Conservation (phyloP, 192 early-diverging fungal genomes). For the Rhizoclosmatium globosum region DNA sequence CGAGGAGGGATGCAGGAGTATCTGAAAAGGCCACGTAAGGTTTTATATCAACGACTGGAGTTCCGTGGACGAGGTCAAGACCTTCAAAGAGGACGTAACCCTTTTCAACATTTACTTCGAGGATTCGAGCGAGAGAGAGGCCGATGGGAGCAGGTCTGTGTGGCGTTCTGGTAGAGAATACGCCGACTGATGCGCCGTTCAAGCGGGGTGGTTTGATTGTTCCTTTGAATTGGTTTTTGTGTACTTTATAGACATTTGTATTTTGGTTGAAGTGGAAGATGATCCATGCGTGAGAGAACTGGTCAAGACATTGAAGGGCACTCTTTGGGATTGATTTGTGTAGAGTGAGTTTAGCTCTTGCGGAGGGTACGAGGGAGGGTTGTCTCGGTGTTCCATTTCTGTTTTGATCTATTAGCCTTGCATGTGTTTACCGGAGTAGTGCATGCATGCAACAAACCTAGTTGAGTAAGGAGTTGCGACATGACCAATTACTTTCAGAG, state of each 20-base stretch:
- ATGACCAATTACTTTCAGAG: too few species aligned
- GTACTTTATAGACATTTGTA: slow-evolving; percentile 28
- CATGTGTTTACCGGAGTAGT: too few species aligned
- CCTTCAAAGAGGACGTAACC: slow-evolving; percentile 38
- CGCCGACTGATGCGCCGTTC: slow-evolving; percentile 38
- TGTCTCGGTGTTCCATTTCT: slow-evolving; percentile 35
- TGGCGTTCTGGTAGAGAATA: slow-evolving; percentile 43
- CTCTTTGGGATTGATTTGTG: slow-evolving; percentile 32
- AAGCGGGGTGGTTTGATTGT: slow-evolving; percentile 42
- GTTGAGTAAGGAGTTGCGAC: slow-evolving; percentile 25
- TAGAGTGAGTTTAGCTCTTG: slow-evolving; percentile 25
- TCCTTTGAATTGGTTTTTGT: slow-evolving; percentile 31
- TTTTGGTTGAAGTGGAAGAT: slow-evolving; percentile 48
- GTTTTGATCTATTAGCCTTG: too few species aligned
- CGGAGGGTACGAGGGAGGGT: slow-evolving; percentile 38
- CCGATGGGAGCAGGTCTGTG: slow-evolving; percentile 45
- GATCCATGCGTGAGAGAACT: slow-evolving; percentile 44
- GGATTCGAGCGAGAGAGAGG: slow-evolving; percentile 36
- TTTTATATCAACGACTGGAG: slow-evolving; percentile 47
- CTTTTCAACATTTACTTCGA: slow-evolving; percentile 32
- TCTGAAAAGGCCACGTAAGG: slow-evolving; percentile 36
- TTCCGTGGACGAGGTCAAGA: slow-evolving; percentile 39
- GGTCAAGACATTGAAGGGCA: slow-evolving; percentile 18
- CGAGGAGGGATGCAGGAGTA: slow-evolving; percentile 3
- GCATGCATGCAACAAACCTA: neutral